These are phyloP conservation scores for Saururus chinensis DNA, from an alignment of 164 flowering plant genomes.

Conservation along the genomic window DNA sequence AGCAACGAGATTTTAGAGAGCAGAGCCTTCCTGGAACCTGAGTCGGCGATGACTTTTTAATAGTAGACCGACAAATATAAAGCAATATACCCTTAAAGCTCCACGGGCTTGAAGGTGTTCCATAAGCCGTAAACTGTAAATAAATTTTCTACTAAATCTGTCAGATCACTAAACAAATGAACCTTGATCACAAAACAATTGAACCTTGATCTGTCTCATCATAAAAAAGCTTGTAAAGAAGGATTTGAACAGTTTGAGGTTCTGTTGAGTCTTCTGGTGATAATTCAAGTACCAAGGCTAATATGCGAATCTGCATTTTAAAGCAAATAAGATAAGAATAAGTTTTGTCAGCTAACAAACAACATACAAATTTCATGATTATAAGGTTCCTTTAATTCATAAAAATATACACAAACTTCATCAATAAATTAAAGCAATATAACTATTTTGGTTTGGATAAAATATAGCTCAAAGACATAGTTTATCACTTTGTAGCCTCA, in stretches of 20 bases:
- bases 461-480: neutral
- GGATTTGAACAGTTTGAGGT: conserved; percentile 73
- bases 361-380: neutral
- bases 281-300: conserved; percentile 71
- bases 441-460: neutral
- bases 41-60: no score
- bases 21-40: no score
- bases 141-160: conserved; percentile 77
- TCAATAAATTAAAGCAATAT: neutral
- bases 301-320: conserved; percentile 59
- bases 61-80: neutral
- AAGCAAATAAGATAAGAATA: neutral
- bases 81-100: conserved; percentile 52
- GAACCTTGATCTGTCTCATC: conserved; percentile 97
- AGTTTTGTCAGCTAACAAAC: neutral
- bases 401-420: neutral
- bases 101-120: conserved; percentile 86
- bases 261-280: conserved; percentile 65
- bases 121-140: conserved; percentile 60
- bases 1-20: no score
- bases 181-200: conserved; percentile 4
- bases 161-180: conserved; percentile 62
- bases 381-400: neutral
- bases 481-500: no score
- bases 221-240: conserved; percentile 89